Evolutionary conservation across 139 green algal species (phyloP).

Genomic region (Axilococcus clingmanii): DNA sequence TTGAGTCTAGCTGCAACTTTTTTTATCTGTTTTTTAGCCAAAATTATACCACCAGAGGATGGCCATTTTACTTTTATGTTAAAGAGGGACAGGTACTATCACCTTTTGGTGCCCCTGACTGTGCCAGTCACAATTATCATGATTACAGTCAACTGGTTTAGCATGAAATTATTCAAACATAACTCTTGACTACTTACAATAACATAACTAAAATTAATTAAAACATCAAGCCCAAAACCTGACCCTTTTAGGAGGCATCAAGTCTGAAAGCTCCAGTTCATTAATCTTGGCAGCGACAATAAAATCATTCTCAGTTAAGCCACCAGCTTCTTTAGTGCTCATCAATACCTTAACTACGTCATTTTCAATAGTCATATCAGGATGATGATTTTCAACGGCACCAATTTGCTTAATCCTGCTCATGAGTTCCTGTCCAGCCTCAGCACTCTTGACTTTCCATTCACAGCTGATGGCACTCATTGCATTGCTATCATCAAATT

Average conservation of each 20-base stretch:
- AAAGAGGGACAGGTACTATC: slow-evolving; percentile 31
- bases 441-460: slow-evolving; percentile 50
- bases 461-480: slow-evolving; percentile 44
- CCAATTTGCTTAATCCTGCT: slow-evolving; percentile 40
- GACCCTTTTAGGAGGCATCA: slow-evolving; percentile 56
- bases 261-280: slow-evolving; percentile 49
- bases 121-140: slow-evolving; percentile 27
- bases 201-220: neutral
- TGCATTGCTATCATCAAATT: slow-evolving; percentile 17
- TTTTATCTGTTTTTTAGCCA: too few species aligned
- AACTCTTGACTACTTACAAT: slow-evolving; percentile 16
- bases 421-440: slow-evolving; percentile 38
- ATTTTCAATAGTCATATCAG: slow-evolving; percentile 23
- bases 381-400: slow-evolving; percentile 55
- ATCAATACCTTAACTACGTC: slow-evolving; percentile 42
- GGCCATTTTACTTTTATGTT: too few species aligned
- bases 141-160: slow-evolving; percentile 29
- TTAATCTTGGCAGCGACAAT: slow-evolving; percentile 79
- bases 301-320: slow-evolving; percentile 90
- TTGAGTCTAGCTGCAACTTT: too few species aligned
- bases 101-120: slow-evolving; percentile 19
- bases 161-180: slow-evolving; percentile 39
- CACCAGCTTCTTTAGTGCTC: slow-evolving; percentile 45
- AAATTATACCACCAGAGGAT: too few species aligned
- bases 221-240: slow-evolving; percentile 54